Base-by-base conservation (phyloP, 75 land plant genomes). In the Selaginella tamariscina region DNA sequence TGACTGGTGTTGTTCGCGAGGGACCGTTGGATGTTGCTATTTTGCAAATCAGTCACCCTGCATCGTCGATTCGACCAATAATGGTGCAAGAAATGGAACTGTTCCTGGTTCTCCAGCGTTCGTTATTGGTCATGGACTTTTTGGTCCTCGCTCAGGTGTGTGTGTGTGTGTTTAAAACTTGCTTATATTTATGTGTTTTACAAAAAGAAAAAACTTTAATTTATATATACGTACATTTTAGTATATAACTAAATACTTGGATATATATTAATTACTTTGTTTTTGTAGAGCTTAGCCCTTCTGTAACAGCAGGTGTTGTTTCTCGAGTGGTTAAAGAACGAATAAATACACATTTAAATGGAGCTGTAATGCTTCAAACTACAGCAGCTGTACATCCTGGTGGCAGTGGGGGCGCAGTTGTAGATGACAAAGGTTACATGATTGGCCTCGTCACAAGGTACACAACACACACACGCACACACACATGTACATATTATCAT, bases 331-430 rank as follows among this genome's bases (percentile, higher is more conserved):
- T 92, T 30, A 80, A 72, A 70, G 68, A 79, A 72, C 70, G 73
- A 56, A 15, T 5, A 15, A 39, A 39, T 15, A 39, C 49, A 39
- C 70, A 71, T 56, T 5, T 5, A 15, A 39, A 39, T 15, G 15
- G 11, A 39, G 87, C 94, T 32, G 89, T 69, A 54, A 86, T 92
- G 94, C 75, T 92, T 55, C 85, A 88, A 75, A 92, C 97, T 32
- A 92, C 97, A 57, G 97, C 97, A 56, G 85, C 90, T 60, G 94
- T 92, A 0, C 89, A 92, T 83, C 94, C 94, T 55, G 97, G 97
- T 57, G 82, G 82, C 24, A 92, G 97, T 81, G 97, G 97, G 59
- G 97, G 97, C 20, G 94, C 85, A 62, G 85, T 92, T 62, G 83
- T 92, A 22, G 84, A 92, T 86, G 77, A 80, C 65, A 64, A 79